Conservation (phyloP, 2,329 filamentous ascomycete species). For the Aspergillus uvarum region DNA sequence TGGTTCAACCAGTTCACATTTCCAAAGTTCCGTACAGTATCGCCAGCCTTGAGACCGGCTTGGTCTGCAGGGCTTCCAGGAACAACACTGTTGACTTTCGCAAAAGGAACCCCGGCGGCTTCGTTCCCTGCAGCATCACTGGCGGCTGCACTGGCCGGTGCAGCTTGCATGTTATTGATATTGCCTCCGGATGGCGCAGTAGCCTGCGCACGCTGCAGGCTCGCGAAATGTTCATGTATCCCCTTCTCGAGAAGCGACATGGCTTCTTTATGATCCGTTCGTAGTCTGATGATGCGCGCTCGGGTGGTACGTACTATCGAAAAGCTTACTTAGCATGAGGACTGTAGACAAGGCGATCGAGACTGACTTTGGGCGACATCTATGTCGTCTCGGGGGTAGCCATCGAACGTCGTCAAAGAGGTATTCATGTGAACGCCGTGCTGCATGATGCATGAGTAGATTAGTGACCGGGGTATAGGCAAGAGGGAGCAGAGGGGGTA, state of each 20-base stretch:
- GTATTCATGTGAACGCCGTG: constrained; percentile 94
- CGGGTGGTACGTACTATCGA: constrained; percentile 82
- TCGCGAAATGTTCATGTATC: constrained; percentile 89
- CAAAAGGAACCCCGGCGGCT: constrained; percentile 68
- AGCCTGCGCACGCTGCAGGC: constrained; percentile 55
- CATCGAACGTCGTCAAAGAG: constrained; percentile 79
- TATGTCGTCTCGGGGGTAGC: constrained; percentile 88
- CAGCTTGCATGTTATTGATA: constrained; percentile 25
- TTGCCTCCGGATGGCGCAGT: constrained; percentile 29
- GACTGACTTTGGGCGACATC: constrained; percentile 86
- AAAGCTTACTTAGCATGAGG: constrained; percentile 20
- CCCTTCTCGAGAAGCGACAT: constrained; percentile 81
- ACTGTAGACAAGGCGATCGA: neutral
- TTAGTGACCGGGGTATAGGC: constrained; percentile 14
- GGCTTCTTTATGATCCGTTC: constrained; percentile 89
- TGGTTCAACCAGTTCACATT: constrained; percentile 81
- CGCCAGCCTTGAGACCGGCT: constrained; percentile 77
- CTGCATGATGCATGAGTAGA: constrained; percentile 49
- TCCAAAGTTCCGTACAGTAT: constrained; percentile 82
- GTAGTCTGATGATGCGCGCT: constrained; percentile 80
- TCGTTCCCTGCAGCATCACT: constrained; percentile 25
- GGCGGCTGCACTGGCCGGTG: constrained; percentile 21
- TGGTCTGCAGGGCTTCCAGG: constrained; percentile 74
- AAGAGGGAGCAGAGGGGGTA: constrained; percentile 2
- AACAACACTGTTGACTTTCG: constrained; percentile 83